Base-by-base conservation (phyloP, 495 filamentous ascomycete genomes). In the Ramalina peruviana region DNA sequence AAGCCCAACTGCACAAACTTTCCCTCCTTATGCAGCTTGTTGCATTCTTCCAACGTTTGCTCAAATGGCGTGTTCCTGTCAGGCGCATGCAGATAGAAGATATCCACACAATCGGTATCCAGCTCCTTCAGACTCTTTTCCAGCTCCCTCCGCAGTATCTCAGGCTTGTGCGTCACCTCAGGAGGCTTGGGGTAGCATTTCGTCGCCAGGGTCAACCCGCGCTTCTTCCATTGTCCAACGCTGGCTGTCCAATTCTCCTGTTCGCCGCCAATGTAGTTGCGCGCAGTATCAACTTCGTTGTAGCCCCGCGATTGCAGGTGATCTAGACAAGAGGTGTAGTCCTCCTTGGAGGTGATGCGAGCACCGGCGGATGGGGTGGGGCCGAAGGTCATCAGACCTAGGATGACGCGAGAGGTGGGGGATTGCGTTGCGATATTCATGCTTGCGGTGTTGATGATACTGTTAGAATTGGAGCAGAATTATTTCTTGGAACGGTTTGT, bases 11-110 rank as follows among this genome's bases (percentile, higher is more conserved):
- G 72, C 16, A 86, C 79, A 60, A 96, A 95, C 58, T 90, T 94
- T 41, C 89, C 88, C 53, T 83, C 77, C 64, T 87, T 85, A 67
- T 94, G 85, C 45, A 93, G 65, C 61, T 87, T 72, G 63, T 96
- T 77, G 50, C 86, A 75, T 37, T 78, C 83, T 50, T 78, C 70
- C 27, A 94, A 74, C 0, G 89, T 90, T 55, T 89, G 84, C 3
- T 78, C 75, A 58, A 93, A 94, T 10, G 83, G 84, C 4, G 80
- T 76, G 0, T 73, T 75, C 7, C 86, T 78, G 63, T 95, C 88
- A 4, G 89, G 73, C 4, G 86, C 87, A 63, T 95, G 89, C 9
- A 95, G 72, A 54, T 94, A 94, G 65, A 85, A 84, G 44, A 94
- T 85, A 61, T 97, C 90, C 0, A 95, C 83, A 43, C 68, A 71